phyloP scores from a whole-genome alignment of 2,329 filamentous ascomycete species.

The Torrubiella hemipterigena region DNA sequence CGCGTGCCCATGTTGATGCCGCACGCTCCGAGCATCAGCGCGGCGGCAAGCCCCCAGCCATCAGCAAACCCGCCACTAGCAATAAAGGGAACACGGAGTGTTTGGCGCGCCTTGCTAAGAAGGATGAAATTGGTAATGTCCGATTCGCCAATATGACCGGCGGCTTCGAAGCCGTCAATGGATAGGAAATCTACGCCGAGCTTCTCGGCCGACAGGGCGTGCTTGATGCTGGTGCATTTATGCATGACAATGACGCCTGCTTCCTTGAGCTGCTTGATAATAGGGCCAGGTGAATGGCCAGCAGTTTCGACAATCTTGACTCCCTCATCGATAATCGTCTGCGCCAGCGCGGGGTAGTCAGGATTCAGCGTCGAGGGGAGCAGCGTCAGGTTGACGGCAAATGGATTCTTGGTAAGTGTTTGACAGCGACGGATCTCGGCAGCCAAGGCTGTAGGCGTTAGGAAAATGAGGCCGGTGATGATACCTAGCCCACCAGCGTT shows the following conservation, averaged over 20 bases:
- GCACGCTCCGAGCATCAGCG: conserved; percentile 77
- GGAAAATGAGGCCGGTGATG: conserved; percentile 83
- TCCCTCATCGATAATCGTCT: conserved; percentile 86
- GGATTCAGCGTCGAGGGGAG: conserved; percentile 81
- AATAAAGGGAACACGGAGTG: conserved; percentile 79
- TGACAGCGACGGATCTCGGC: conserved; percentile 84
- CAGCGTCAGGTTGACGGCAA: conserved; percentile 91
- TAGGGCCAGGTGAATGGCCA: conserved; percentile 75
- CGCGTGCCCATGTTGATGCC: conserved; percentile 98
- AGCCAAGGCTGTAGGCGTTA: conserved; percentile 80
- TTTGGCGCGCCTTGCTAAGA: conserved; percentile 71
- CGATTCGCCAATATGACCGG: conserved; percentile 74
- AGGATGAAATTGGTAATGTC: conserved; percentile 89
- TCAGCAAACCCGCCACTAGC: conserved; percentile 93
- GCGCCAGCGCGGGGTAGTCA: conserved; percentile 83
- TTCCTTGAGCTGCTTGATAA: conserved; percentile 78
- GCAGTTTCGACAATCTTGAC: conserved; percentile 86
- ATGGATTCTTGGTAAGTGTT: conserved; percentile 64
- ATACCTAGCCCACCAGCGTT: conserved; percentile 77
- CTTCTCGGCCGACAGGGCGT: conserved; percentile 83
- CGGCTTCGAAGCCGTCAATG: conserved; percentile 97
- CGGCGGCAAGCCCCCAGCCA: conserved; percentile 83
- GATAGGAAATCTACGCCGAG: conserved; percentile 92
- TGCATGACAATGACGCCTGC: conserved; percentile 72
- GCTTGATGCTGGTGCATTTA: conserved; percentile 94